Evolutionary conservation across 2,329 filamentous ascomycete species (phyloP), one percentile per base, ranked within the genome.

Genomic region (Zymoseptoria passerinii): DNA sequence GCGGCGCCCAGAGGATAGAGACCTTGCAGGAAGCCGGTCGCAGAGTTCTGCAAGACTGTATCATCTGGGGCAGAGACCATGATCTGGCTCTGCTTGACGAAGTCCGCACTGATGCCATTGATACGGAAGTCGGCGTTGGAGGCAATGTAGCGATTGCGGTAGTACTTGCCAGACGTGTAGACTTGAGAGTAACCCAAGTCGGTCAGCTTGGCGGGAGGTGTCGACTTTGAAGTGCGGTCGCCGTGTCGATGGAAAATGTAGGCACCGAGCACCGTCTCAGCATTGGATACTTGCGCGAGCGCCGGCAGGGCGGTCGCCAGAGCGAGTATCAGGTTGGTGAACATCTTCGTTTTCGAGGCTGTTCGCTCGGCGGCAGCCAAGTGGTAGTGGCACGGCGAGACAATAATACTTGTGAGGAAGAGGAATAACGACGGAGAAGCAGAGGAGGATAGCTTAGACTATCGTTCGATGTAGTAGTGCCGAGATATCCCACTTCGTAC

Each of bases 241-340:
- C 92, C 92, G 76, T 96, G 92, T 51, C 92, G 88, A 66, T 90
- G 85, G 63, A 95, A 95, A 74, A 96, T 85, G 74, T 92, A 94
- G 51, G 87, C 85, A 55, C 90, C 91, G 16, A 95, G 80, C 28
- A 94, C 79, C 0, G 85, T 88, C 76, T 95, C 89, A 58, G 66
- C 65, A 56, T 58, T 67, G 20, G 50, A 54, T 13, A 61, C 59
- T 54, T 71, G 69, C 13, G 68, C 67, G 10, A 68, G 58, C 27
- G 59, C 65, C 23, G 69, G 66, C 52, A 63, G 59, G 19, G 66
- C 58, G 8, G 64, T 63, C n/a, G 65, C 56, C n/a, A 67, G 56
- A 10, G 70, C 65, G 29, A 72, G 53, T 54, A 44, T 4, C 35
- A 64, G 49, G 54, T 62, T 48, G 23, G 54, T 19, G 10, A 56